Evolutionary conservation across 139 green algal genomes (phyloP).

Genomic region (Coelastrella sp.): DNA sequence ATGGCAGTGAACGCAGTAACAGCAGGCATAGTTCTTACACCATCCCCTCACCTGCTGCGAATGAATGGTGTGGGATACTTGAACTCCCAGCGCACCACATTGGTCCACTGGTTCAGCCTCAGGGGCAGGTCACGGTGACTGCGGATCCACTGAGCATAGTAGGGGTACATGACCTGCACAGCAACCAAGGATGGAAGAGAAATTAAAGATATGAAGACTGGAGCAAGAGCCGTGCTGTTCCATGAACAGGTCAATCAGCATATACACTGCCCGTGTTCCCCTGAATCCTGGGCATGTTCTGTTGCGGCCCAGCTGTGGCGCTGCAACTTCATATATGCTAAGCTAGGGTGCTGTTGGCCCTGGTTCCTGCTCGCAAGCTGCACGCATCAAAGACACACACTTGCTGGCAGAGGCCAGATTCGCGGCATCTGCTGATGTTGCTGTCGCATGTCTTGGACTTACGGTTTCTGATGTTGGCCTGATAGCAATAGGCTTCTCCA

Average conservation of each 20-base stretch:
- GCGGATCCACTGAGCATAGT: conserved; percentile 97
- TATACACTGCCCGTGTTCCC: no score
- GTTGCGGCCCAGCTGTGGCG: no score
- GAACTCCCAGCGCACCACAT: conserved; percentile 99
- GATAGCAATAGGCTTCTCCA: conserved; percentile 98
- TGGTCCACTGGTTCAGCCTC: conserved; percentile 99
- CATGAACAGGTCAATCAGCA: no score
- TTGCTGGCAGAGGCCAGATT: not conserved
- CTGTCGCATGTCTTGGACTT: not conserved
- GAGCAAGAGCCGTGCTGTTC: no score
- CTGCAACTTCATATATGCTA: no score
- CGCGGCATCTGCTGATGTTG: not conserved
- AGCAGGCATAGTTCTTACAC: no score
- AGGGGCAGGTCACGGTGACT: conserved; percentile 97
- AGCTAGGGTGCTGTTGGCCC: not conserved
- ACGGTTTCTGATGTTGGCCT: conserved; percentile 97
- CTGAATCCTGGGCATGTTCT: no score
- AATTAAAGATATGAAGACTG: not conserved
- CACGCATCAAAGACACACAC: no score
- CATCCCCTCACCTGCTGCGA: conserved; percentile 56
- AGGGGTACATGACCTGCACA: conserved; percentile 95
- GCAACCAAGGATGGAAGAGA: not conserved
- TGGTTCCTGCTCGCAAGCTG: no score
- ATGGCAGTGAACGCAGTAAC: no score
- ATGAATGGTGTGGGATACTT: conserved; percentile 99